Evolutionary conservation across 169 alveolate species (phyloP).

Genomic region (Eimeria maxima): DNA sequence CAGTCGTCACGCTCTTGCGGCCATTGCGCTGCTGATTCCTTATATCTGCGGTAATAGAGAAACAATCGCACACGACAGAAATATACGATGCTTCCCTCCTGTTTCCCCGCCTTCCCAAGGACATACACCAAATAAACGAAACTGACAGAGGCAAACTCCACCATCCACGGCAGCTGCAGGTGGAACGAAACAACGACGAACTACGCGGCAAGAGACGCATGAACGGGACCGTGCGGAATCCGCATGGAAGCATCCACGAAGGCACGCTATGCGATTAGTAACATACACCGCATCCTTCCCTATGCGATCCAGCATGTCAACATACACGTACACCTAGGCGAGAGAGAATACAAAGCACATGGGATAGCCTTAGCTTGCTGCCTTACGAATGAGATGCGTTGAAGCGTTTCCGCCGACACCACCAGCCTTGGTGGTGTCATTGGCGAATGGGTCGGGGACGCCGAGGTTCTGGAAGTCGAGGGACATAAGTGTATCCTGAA

Average conservation of each 20-base stretch:
- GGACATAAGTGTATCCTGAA: slow-evolving; percentile 84
- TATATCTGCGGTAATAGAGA: slow-evolving; percentile 80
- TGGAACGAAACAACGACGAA: neutral
- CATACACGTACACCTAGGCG: neutral
- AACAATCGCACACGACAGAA: too few species aligned
- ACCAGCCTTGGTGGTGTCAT: slow-evolving; percentile 83
- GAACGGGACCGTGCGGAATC: too few species aligned
- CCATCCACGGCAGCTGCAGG: neutral
- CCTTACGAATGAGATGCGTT: slow-evolving; percentile 82
- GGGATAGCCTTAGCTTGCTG: neutral
- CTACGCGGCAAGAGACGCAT: neutral
- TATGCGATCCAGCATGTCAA: too few species aligned
- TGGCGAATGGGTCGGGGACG: slow-evolving; percentile 85
- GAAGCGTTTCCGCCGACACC: slow-evolving; percentile 83
- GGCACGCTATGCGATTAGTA: too few species aligned
- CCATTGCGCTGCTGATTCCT: slow-evolving; percentile 97
- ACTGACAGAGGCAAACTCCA: too few species aligned
- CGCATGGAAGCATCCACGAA: too few species aligned
- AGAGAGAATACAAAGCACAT: neutral
- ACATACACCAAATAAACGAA: neutral
- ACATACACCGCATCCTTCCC: too few species aligned
- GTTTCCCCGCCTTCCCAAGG: too few species aligned
- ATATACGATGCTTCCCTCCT: too few species aligned
- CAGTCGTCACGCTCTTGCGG: slow-evolving; percentile 96
- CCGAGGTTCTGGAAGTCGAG: slow-evolving; percentile 85